phyloP scores from a whole-genome alignment of 257 asterid species.

The Solanum gandarillasii region DNA sequence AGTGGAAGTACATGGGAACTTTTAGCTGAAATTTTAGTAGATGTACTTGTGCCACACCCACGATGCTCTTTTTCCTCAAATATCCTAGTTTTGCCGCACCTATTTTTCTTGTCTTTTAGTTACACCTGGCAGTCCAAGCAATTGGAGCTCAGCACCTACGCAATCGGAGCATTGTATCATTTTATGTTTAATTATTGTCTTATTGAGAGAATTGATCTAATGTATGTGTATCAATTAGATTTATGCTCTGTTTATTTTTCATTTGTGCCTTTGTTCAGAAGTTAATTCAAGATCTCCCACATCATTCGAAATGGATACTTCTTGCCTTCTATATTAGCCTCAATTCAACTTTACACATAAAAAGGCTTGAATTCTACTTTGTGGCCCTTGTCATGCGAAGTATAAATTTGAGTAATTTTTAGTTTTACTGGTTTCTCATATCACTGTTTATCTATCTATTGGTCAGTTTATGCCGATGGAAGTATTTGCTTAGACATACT shows the following conservation, averaged over 20 bases:
- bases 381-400: neutral
- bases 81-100: neutral
- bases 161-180: neutral
- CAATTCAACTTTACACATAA: neutral
- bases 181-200: neutral
- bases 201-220: neutral
- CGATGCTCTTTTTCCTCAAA: neutral
- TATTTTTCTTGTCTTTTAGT: neutral
- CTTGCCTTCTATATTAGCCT: neutral
- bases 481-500: conserved; percentile 88
- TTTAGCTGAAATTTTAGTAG: neutral
- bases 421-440: neutral
- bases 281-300: neutral
- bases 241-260: neutral
- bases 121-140: neutral
- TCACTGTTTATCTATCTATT: neutral
- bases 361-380: neutral
- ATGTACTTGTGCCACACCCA: neutral
- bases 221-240: neutral
- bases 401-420: neutral
- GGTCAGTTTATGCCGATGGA: conserved; percentile 87
- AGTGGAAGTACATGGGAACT: neutral
- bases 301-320: neutral
- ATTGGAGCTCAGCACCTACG: neutral
- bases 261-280: neutral